Percentiles rank a stretch among this genome's conserved stretches.
Conservation (phyloP, 2,329 filamentous ascomycete genomes). For the Basipetospora chlamydospora region DNA sequence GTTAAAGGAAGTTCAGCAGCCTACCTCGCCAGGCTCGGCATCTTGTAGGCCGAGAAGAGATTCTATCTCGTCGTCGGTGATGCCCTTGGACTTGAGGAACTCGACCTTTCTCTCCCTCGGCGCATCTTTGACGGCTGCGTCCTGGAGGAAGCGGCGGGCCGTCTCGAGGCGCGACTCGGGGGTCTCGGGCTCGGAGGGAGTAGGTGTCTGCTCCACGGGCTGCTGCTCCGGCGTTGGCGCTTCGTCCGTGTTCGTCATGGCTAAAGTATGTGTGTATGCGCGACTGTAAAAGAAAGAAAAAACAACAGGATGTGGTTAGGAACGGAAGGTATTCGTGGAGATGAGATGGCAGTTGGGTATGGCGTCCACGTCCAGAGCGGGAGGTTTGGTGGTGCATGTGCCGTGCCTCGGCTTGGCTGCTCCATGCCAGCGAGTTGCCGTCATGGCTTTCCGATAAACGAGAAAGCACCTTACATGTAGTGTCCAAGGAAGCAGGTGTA, state of each 20-base stretch:
- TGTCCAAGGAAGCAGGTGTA: no score
- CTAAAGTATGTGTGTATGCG: conserved; percentile 1
- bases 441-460: no score
- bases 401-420: no score
- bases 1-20: no score
- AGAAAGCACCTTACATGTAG: no score
- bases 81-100: conserved; percentile 66
- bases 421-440: no score
- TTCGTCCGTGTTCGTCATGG: conserved; percentile 2
- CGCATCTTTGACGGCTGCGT: conserved; percentile 56
- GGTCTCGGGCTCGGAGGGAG: conserved; percentile 5
- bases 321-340: no score
- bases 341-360: no score
- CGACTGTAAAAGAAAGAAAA: no score
- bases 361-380: no score
- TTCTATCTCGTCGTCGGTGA: conserved; percentile 53
- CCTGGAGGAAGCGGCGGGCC: conserved; percentile 61
- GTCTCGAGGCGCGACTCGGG: conserved; percentile 34
- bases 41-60: conserved; percentile 35
- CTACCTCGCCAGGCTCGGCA: neutral
- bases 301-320: no score
- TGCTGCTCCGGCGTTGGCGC: neutral
- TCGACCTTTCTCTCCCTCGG: conserved; percentile 57
- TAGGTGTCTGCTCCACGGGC: neutral
- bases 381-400: no score